Evolutionary conservation across 176 grass and related monocot genomes (phyloP).

Genomic region (Olyra latifolia): DNA sequence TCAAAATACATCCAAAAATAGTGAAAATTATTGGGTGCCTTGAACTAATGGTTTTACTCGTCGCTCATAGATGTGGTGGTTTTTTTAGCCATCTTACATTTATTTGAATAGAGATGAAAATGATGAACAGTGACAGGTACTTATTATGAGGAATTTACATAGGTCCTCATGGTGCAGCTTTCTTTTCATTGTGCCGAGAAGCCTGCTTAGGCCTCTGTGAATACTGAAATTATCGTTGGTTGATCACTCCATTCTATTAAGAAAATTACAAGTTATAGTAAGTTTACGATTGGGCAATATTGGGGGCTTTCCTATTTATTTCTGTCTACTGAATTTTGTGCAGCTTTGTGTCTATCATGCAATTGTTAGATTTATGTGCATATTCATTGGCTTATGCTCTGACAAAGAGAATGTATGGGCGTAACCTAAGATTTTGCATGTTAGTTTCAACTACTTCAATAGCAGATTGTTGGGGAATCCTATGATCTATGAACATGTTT

Average conservation of each 20-base stretch:
- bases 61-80: background rate
- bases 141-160: conserved; percentile 27
- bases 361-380: background rate
- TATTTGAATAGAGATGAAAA: conserved; percentile 55
- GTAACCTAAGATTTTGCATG: background rate
- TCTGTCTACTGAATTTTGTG: background rate
- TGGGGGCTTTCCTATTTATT: background rate
- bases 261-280: background rate
- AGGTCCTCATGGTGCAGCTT: conserved; percentile 32
- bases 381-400: background rate
- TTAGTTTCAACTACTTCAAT: background rate
- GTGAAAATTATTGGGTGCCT: background rate
- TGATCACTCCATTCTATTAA: conserved; percentile 31
- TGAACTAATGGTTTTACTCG: background rate
- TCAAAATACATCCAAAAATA: background rate
- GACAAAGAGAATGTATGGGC: background rate
- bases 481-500: background rate
- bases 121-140: conserved; percentile 55
- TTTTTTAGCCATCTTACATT: background rate
- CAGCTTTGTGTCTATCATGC: background rate
- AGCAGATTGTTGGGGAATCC: background rate
- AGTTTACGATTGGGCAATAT: background rate
- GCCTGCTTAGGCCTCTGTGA: conserved; percentile 30
- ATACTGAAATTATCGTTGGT: conserved; percentile 16
- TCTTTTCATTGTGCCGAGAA: conserved; percentile 36